Conservation (phyloP, 768 basidiomycete species). For the Boletus sp. region DNA sequence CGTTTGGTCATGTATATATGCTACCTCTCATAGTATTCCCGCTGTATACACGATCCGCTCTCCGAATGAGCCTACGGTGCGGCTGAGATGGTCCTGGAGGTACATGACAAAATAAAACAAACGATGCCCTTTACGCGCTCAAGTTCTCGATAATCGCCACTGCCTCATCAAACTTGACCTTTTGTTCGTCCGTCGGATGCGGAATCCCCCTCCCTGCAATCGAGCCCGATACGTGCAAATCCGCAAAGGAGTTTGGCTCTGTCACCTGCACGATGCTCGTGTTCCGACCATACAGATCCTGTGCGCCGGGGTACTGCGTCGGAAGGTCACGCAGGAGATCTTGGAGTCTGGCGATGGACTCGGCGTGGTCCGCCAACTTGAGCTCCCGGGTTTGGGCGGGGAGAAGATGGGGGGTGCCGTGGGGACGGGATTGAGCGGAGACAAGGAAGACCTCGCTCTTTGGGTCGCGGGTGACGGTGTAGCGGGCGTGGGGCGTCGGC, state of each 20-base stretch:
- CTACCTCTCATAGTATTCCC: background rate
- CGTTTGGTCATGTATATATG: background rate
- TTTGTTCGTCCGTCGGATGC: slow-evolving; percentile 57
- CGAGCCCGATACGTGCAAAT: slow-evolving; percentile 43
- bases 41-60: background rate
- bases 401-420: slow-evolving; percentile 44
- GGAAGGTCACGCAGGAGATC: slow-evolving; percentile 53
- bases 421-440: slow-evolving; percentile 44
- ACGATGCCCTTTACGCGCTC: background rate
- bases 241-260: background rate
- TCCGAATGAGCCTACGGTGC: too few species aligned
- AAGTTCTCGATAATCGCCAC: slow-evolving; percentile 60
- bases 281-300: slow-evolving; percentile 73
- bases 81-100: background rate
- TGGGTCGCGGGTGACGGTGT: slow-evolving; percentile 45
- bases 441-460: slow-evolving; percentile 42
- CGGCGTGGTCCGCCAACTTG: slow-evolving; percentile 17
- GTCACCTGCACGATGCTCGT: slow-evolving; percentile 60
- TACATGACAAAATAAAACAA: background rate
- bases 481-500: slow-evolving; percentile 56
- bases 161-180: slow-evolving; percentile 65
- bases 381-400: slow-evolving; percentile 52
- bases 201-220: slow-evolving; percentile 48
- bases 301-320: slow-evolving; percentile 43
- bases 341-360: slow-evolving; percentile 41